Evolutionary conservation across 768 basidiomycete species (phyloP), one percentile per base, ranked within the genome.

Genomic region (Exidia glandulosa): DNA sequence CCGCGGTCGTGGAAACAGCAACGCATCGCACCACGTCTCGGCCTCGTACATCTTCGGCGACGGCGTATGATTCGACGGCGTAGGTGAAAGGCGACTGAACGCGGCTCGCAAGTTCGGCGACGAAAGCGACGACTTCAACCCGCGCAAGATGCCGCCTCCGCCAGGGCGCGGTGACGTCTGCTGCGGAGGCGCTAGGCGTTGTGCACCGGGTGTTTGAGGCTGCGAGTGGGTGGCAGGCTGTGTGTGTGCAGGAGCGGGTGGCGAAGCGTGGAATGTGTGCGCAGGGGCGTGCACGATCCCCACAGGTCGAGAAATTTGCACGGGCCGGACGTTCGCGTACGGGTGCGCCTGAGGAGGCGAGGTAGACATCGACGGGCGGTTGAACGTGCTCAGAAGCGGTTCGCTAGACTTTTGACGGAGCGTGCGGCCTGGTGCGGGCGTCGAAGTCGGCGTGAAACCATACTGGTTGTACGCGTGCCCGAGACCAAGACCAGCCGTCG

Each of bases 1-100:
- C 57, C 87, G 77, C 13, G 89, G 89, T 1, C 87, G 80, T 2
- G 89, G 89, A 59, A 90, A 85, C 29, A 90, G 70, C 10, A 90
- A 66, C 0, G 87, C 88, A 63, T 90, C 87, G 70, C 88, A 91
- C 87, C 88, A 89, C 19, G 85, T 83, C 71, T 90, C 87, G 0
- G 87, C 81, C 2, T 83, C 81, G 2, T 54, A 62, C 32, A 45
- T 23, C 29, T 45, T 30, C 5, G 34, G 37, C 16, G 16, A 55
- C 12, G 59, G 59, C 45, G 48, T 23, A 25, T 23, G 25, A 27
- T 27, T 13, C 27, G 50, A 25, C 7, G 50, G 30, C 30, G 50
- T 27, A 25, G 50, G 50, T 3, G 50, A 54, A 89, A 87, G 0
- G 86, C 81, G 2, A 83, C 80, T 1, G 37, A 63, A 34, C 13